Evolutionary conservation across 305 asterid species (phyloP), one percentile per base, ranked within the genome.

Genomic region (Nicotiana rustica): DNA sequence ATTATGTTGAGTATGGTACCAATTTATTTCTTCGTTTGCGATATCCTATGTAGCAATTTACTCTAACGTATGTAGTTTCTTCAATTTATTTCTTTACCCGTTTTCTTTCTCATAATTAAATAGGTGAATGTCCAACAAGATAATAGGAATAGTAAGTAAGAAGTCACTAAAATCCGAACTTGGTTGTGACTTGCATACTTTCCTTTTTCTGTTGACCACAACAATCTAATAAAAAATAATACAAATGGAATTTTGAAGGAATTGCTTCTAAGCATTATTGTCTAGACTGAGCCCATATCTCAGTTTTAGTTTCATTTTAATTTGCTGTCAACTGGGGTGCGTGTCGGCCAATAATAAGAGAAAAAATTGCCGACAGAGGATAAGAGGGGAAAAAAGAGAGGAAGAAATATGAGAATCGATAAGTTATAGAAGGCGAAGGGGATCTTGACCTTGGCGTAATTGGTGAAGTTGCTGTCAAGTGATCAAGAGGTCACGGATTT

Each of bases 321-420:
- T 25, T 75, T 52, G 65, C 79, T 75, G 79, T 75, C 65, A 73
- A 29, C 44, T 52, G 36, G 79, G 79, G 41, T 75, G 64, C 62
- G 79, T 75, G 65, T 75, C 79, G 79, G 79, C 79, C 65, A 75
- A 75, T 52, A 75, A 71, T 47, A 47, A 59, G 6, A 59, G 60
- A 47, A 13, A 71, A 35, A 25, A 75, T 75, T 75, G 79, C 79
- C 79, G 79, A 75, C 79, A 52, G 65, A 75, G 44, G 65, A 75
- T 75, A 75, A 75, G 79, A 73, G 64, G 33, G 2, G 12, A 70
- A 18, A n/a, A 49, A 14, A 6, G 2, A 41, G 49, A 41, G 5
- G 10, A 52, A 14, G 0, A 71, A 19, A 13, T 44, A 33, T 19
- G 13, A 70, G 19, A 70, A 44, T 44, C 6, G 60, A 70, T 44